Conservation (phyloP, 2,329 filamentous ascomycete species). For the Sodiomyces alkalinus region DNA sequence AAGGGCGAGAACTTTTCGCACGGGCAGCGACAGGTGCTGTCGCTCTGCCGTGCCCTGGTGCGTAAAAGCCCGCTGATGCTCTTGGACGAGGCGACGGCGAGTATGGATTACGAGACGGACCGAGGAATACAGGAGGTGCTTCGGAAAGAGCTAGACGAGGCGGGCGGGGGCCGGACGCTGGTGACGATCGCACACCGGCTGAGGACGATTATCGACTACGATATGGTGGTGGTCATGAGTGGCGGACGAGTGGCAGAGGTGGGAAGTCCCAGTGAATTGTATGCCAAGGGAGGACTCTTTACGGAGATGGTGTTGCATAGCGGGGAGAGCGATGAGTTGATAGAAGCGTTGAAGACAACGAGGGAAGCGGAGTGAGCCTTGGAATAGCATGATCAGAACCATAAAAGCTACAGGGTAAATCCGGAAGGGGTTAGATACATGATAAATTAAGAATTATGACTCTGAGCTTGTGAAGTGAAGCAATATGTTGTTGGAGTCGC, state of each 20-base stretch:
- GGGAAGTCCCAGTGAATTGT: conserved; percentile 31
- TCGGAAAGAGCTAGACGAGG: conserved; percentile 29
- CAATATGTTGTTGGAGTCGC: too few relatives aligned
- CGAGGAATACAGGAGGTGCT: conserved; percentile 38
- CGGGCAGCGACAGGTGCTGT: conserved; percentile 42
- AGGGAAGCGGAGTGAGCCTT: neutral
- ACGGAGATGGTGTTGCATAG: conserved; percentile 41
- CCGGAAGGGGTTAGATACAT: too few relatives aligned
- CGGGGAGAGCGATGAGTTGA: conserved; percentile 32
- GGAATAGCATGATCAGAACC: too few relatives aligned
- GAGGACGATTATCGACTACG: conserved; percentile 44
- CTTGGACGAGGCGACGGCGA: conserved; percentile 43
- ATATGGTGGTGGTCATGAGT: conserved; percentile 41
- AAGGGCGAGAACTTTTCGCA: conserved; percentile 41
- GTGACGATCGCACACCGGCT: conserved; percentile 44
- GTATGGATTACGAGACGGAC: conserved; percentile 44
- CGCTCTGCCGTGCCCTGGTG: conserved; percentile 39
- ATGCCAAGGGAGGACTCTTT: conserved; percentile 27
- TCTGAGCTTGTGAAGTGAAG: too few relatives aligned
- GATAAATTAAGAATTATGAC: too few relatives aligned
- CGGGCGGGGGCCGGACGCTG: conserved; percentile 31
- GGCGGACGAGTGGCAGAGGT: conserved; percentile 37
- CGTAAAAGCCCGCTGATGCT: conserved; percentile 39
- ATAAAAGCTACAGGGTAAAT: too few relatives aligned
- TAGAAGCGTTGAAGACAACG: conserved; percentile 19